Base-by-base conservation (phyloP, 1,139 yeast species). In the Candida sp. region DNA sequence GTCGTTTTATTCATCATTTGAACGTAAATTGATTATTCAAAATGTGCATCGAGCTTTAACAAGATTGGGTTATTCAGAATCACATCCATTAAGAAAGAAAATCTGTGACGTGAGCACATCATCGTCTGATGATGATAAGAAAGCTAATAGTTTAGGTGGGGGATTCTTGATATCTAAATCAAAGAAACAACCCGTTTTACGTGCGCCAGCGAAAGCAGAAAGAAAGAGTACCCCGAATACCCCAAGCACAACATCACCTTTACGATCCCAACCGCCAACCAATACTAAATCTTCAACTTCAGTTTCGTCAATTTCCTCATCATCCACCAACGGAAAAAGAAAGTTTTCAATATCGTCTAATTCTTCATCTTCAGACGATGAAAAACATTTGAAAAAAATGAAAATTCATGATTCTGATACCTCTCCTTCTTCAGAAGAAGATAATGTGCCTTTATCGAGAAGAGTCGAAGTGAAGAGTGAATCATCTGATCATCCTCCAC, bases 81-180 rank as follows among this genome's bases (percentile, higher is more conserved):
- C 77, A 11, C 77, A 73, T 52, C 78, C 79, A 5, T 57, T 73
- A 43, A 55, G 79, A 36, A 64, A 58, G 45, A 69, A 66, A 46
- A 63, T 73, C 40, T 57, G 58, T 40, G 49, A 48, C 22, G 27
- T 36, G 12, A 25, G 12, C 5, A 5, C n/a, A 4, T 29, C 27
- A 22, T 33, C 38, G n/a, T 40, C 41, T 5, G 35, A 39, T 12
- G 36, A 43, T 12, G 40, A 39, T 21, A 39, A 33, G 6, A 45
- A 44, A 38, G 19, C 27, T 15, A 41, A 37, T 27, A 30, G 38
- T 11, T 45, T 55, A 21, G 61, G 61, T 11, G 61, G 60, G 6
- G 53, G 54, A 4, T 43, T 56, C 11, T 42, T 55, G 12, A 44
- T 48, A 2, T 44, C 57, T 1, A 50, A 49, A 25, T 45, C 47